Base-by-base conservation (phyloP, 768 basidiomycete genomes). In the Lentinula detonsa region DNA sequence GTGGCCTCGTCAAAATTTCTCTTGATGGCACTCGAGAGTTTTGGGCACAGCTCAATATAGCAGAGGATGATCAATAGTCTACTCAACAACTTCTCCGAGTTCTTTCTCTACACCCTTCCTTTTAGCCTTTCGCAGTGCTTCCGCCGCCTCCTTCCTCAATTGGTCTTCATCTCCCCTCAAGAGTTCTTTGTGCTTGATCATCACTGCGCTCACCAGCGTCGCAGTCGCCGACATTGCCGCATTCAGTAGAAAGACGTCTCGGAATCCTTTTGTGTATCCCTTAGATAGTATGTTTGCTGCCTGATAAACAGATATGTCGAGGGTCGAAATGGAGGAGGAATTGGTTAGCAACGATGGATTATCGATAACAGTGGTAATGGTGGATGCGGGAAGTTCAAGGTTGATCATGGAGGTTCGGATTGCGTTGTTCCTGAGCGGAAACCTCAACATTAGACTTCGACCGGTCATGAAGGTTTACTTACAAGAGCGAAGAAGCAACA, bases 161-260 rank as follows among this genome's bases (percentile, higher is more conserved):
- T 71, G 66, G 15, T 77, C 78, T 34, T 87, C 85, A 67, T 88
- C 87, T 1, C 69, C 79, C 39, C 86, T 72, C 45, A 77, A 81
- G 39, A 90, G 71, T 21, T 87, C 81, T 60, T 82, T 79, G 63
- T 85, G 82, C 61, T 82, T 82, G 66, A 88, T 86, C 76, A 89
- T 80, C 51, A 82, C 63, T 10, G 86, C 67, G 61, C 83, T 81
- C 16, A 82, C 72, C 35, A 86, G 65, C 16, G 81, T 80, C 4
- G 85, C 85, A 1, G 82, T 58, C 1, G 78, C 81, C 4, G 83
- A 78, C 42, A 87, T 69, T 2, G 75, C 75, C 1, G 83, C 82
- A 62, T 88, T 83, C 62, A 90, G 73, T 37, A 85, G 75, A 71
- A 89, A 91, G 2, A 89, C 74, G 3, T 74, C 69, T 46, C 76